Conservation (phyloP, 208 protist species). For the Trichomonas tenax region DNA sequence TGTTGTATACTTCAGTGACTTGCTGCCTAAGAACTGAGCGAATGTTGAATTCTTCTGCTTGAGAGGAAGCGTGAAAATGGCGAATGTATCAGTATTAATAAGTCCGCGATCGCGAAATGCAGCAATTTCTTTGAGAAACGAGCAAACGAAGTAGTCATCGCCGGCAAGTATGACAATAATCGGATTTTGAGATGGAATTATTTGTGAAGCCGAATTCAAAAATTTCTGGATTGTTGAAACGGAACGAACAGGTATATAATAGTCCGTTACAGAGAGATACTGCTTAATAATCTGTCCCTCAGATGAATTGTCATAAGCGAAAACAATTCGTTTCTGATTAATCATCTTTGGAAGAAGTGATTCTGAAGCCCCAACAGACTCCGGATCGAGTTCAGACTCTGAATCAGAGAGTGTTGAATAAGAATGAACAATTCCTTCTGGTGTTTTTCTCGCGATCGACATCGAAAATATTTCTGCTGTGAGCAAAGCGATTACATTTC, state of each 20-base stretch:
- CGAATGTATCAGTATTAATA: background rate
- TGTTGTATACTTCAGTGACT: background rate
- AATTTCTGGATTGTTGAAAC: background rate
- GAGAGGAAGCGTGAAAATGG: background rate
- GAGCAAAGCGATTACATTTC: background rate
- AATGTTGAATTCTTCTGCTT: background rate
- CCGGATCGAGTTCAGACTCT: background rate
- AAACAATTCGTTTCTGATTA: background rate
- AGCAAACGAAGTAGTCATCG: background rate
- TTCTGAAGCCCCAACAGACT: background rate
- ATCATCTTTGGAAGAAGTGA: background rate
- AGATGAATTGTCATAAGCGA: background rate
- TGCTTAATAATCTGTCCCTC: background rate
- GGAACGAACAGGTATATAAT: background rate
- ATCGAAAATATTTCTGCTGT: background rate
- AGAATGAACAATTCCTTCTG: background rate
- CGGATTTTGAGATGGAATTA: background rate
- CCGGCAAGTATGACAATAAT: background rate
- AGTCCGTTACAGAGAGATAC: background rate
- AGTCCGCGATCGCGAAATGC: background rate
- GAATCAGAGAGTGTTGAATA: background rate
- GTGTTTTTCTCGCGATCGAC: background rate
- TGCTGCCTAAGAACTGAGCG: background rate
- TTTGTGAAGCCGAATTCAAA: background rate
- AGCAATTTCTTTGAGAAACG: background rate